Base-by-base conservation (phyloP, 2,329 filamentous ascomycete species). In the Diaporthe citriasiana region DNA sequence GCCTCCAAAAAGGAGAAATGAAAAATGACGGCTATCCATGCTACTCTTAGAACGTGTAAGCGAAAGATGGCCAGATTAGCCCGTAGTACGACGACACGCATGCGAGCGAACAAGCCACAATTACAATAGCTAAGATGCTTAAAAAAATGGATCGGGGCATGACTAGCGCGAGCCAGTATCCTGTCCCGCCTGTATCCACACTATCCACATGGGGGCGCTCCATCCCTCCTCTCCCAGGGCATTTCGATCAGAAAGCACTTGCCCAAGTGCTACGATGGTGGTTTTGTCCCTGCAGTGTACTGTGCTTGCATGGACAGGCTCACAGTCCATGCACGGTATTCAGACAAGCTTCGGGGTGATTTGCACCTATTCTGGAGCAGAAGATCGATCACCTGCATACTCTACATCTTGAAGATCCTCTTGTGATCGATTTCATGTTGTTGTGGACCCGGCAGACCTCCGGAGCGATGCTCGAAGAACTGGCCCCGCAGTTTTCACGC, bases 331-430 rank as follows among this genome's bases (percentile, higher is more conserved):
- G 60, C 42, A 66, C 45, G 30, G 60, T 66, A 38, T 19, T n/a
- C 33, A 66, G 60, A 66, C 30, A 51, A 25, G 22, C 45, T 50
- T 19, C 60, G 30, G 40, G 25, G 33, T n/a, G 17, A 33, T 47
- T 66, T 66, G 45, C 45, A 27, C 35, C 60, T 51, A 45, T 38
- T 19, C 30, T 17, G 45, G 60, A 30, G 17, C 45, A 66, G 15
- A 17, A 51, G 45, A 66, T 51, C 60, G 60, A 66, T 66, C 42
- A 66, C 60, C 33, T 66, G 60, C 60, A 66, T 66, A 33, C 27
- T 27, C 30, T 50, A 50, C 22, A 60, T 60, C 38, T 66, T 50
- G 22, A 17, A n/a, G 59, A 50, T 50, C 45, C 57, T 51, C 42
- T 13, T 25, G 10, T 35, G 60, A 66, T 35, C 22, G 27, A 51